These are phyloP conservation scores for Sporisorium iseilematis-ciliati DNA, from an alignment of 1,284 basidiomycete species.

Conservation along the genomic window DNA sequence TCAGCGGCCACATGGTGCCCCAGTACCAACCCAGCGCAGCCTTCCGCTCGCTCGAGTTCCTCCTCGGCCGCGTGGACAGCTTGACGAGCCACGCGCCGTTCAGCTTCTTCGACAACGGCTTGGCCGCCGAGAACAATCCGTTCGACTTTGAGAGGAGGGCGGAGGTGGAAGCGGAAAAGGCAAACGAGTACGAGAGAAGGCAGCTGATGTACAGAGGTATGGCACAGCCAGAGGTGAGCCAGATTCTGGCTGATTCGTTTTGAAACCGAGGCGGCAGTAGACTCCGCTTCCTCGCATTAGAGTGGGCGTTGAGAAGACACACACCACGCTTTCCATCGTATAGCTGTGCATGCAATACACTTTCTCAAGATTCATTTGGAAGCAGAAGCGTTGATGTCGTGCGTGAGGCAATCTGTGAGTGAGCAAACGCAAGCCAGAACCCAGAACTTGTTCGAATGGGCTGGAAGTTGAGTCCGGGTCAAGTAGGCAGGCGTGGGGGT, in stretches of 20 bases:
- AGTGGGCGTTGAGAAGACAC: no score
- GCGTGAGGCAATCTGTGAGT: no score
- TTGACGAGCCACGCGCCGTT: conserved; percentile 27
- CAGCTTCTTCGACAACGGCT: conserved; percentile 30
- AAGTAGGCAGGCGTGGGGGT: no score
- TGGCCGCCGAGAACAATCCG: conserved; percentile 13
- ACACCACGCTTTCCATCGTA: no score
- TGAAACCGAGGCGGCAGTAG: no score
- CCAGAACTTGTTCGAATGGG: no score
- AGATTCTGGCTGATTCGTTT: conserved; percentile 33
- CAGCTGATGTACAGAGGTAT: conserved; percentile 26
- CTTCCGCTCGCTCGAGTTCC: conserved; percentile 59
- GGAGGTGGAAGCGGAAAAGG: background rate
- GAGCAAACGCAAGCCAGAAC: no score
- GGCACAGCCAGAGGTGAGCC: conserved; percentile 27
- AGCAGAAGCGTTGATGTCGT: no score
- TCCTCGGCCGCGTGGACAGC: conserved; percentile 58
- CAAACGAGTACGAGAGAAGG: conserved; percentile 10
- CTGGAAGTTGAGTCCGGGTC: no score
- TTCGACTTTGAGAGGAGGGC: background rate
- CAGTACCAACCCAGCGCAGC: conserved; percentile 60
- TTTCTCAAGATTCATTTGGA: no score
- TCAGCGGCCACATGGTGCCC: conserved; percentile 62
- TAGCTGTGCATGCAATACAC: no score
- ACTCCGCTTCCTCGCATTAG: no score